A percentile compares a stretch with the other conserved stretches of the same genome.
These are phyloP conservation scores for Lizanozyma gosingica DNA, from an alignment of 1,139 yeast genomes.

Conservation along the genomic window DNA sequence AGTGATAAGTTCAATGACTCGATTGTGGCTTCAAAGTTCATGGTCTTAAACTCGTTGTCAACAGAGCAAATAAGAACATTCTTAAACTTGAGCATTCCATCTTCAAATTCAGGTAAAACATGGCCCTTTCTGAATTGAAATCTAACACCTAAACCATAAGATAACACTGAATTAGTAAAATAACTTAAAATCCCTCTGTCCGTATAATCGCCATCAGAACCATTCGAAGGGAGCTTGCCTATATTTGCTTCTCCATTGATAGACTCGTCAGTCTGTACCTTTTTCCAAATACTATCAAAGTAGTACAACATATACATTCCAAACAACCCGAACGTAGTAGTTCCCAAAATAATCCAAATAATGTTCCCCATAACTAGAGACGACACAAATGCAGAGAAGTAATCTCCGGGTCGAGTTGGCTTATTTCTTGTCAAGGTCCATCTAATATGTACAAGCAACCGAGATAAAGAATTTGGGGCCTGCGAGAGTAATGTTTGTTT, in stretches of 20 bases:
- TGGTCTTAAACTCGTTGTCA: slow-evolving; percentile 10
- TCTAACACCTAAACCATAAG: slow-evolving; percentile 31
- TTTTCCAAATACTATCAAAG: slow-evolving; percentile 23
- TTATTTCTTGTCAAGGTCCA: slow-evolving; percentile 47
- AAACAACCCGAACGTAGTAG: slow-evolving; percentile 54
- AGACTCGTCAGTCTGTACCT: slow-evolving; percentile 5
- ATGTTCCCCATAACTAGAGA: slow-evolving; percentile 48
- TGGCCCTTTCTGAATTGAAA: slow-evolving; percentile 28
- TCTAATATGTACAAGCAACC: slow-evolving; percentile 42
- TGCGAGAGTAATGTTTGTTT: slow-evolving; percentile 34
- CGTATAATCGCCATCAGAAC: slow-evolving; percentile 6
- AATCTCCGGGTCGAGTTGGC: slow-evolving; percentile 43
- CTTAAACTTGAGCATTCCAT: slow-evolving; percentile 54
- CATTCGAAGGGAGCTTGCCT: no score
- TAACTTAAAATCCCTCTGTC: slow-evolving; percentile 25
- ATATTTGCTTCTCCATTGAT: no score
- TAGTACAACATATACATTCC: slow-evolving; percentile 40
- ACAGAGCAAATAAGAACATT: slow-evolving; percentile 34
- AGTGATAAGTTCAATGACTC: slow-evolving; percentile 50
- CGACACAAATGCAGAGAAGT: slow-evolving; percentile 49
- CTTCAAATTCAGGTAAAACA: slow-evolving; percentile 40
- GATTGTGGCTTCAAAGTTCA: slow-evolving; percentile 32
- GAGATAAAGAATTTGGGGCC: slow-evolving; percentile 32
- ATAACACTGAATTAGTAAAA: slow-evolving; percentile 27
- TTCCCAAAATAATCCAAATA: slow-evolving; percentile 54